These are phyloP conservation scores for Colletotrichum chrysophilum DNA, from an alignment of 2,329 filamentous ascomycete species.

Conservation along the genomic window DNA sequence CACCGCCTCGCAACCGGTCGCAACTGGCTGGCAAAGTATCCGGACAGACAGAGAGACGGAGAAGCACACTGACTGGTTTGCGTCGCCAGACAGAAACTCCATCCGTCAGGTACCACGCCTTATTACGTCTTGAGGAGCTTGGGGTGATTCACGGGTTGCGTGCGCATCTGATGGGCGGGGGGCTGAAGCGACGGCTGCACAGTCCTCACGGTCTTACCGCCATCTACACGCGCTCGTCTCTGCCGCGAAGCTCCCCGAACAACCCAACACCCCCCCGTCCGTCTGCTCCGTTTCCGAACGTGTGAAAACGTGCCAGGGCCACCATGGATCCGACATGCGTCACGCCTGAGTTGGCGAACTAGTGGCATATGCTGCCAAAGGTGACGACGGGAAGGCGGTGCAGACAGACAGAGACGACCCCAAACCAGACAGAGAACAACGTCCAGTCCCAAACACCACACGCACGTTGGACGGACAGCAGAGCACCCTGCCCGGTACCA, in stretches of 20 bases:
- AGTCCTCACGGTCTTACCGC: background rate
- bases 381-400: background rate
- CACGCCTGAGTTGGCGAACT: background rate
- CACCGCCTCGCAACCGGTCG: background rate
- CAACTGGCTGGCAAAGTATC: background rate
- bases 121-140: background rate
- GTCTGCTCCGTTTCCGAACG: background rate
- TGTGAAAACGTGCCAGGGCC: background rate
- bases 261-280: background rate
- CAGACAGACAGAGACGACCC: background rate
- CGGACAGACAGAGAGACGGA: background rate
- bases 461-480: background rate
- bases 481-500: background rate
- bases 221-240: background rate
- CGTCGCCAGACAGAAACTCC: background rate
- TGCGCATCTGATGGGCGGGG: conserved; percentile 7
- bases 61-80: background rate
- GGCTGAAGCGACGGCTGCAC: background rate
- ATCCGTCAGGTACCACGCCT: background rate
- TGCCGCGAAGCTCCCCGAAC: conserved; percentile 5
- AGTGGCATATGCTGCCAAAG: background rate
- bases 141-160: background rate
- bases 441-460: background rate
- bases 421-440: background rate
- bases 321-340: background rate